Evolutionary conservation across 2,329 filamentous ascomycete genomes (phyloP), one percentile per base, ranked within the genome.

Genomic region (Nannizzia gypsea): DNA sequence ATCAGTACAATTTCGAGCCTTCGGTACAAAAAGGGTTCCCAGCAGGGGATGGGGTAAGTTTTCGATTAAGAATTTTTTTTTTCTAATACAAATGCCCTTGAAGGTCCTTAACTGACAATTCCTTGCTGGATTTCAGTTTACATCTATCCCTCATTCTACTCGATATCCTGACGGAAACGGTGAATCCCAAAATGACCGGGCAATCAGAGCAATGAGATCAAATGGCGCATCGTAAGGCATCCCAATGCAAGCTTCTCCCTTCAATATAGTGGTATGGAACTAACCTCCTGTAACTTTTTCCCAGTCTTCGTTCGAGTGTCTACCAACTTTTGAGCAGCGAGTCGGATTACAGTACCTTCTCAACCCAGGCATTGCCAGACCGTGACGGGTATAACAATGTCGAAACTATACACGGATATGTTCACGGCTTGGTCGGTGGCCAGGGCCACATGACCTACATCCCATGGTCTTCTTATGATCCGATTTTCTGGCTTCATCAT

Each of bases 401-500:
- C 2, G 78, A 80, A 62, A 71, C 70, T 24, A 64, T 80, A 22
- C 78, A 80, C 63, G 77, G 78, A 64, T 70, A 67, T 31, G 73
- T 80, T 36, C 78, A 80, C 63, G 79, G 79, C 34, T 76, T 80
- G 56, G 77, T 80, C 2, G 87, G 81, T 34, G 74, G 80, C 58
- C 71, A 73, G 61, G 86, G 87, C 1, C 86, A 89, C 66, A 87
- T 88, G 82, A 82, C 80, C 46, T 87, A 82, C 70, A 83, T 85
- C 34, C 82, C 84, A 17, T 86, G 87, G 65, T 87, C 88, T 1
- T 82, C 86, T 0, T 95, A 89, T 68, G 89, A 95, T 68, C 89
- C 89, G 0, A 75, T 89, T 11, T 91, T 92, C 72, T 88, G 86
- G 73, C 73, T 92, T 6, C 88, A 92, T 67, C 89, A 92, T 66